phyloP scores from a whole-genome alignment of 495 filamentous ascomycete genomes.

The Diplogelasinospora grovesii region DNA sequence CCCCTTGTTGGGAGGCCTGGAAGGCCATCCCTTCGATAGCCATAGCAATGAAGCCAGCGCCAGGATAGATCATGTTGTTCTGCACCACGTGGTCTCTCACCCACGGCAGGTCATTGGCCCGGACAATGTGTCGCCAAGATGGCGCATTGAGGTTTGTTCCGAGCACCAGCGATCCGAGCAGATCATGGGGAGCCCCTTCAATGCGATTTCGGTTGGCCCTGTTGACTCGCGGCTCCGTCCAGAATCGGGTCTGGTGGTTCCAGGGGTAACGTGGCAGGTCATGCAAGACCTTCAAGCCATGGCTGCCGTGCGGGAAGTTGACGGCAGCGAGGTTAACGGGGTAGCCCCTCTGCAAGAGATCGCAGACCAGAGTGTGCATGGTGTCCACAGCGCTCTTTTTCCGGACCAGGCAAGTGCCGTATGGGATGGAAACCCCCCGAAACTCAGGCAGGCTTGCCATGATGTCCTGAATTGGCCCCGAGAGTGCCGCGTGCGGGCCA shows the following conservation, averaged over 20 bases:
- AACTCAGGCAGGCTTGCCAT: slow-evolving; percentile 24
- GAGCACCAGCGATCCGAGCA: slow-evolving; percentile 37
- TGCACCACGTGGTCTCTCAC: slow-evolving; percentile 38
- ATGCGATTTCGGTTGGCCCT: slow-evolving; percentile 32
- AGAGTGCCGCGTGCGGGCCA: slow-evolving; percentile 38
- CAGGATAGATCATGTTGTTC: slow-evolving; percentile 45
- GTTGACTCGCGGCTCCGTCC: slow-evolving; percentile 38
- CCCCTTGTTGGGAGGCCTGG: slow-evolving; percentile 2
- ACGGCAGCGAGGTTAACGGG: slow-evolving; percentile 34
- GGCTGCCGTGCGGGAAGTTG: slow-evolving; percentile 26
- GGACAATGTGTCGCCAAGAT: slow-evolving; percentile 35
- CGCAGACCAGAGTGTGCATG: slow-evolving; percentile 22
- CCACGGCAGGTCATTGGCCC: slow-evolving; percentile 40
- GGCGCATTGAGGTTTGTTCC: slow-evolving; percentile 31
- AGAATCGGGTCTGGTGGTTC: slow-evolving; percentile 38
- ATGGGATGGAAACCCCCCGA: slow-evolving; percentile 16
- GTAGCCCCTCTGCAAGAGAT: slow-evolving; percentile 29
- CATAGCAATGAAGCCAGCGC: slow-evolving; percentile 44
- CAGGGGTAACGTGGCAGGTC: slow-evolving; percentile 37
- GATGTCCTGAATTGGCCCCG: slow-evolving; percentile 49
- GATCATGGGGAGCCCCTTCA: slow-evolving; percentile 34
- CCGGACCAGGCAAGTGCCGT: slow-evolving; percentile 23
- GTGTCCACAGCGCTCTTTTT: slow-evolving; percentile 27
- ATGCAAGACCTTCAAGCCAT: slow-evolving; percentile 27
- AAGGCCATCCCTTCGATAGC: slow-evolving; percentile 40